Base-by-base conservation (phyloP, 768 basidiomycete species). In the Crepidotus variabilis region DNA sequence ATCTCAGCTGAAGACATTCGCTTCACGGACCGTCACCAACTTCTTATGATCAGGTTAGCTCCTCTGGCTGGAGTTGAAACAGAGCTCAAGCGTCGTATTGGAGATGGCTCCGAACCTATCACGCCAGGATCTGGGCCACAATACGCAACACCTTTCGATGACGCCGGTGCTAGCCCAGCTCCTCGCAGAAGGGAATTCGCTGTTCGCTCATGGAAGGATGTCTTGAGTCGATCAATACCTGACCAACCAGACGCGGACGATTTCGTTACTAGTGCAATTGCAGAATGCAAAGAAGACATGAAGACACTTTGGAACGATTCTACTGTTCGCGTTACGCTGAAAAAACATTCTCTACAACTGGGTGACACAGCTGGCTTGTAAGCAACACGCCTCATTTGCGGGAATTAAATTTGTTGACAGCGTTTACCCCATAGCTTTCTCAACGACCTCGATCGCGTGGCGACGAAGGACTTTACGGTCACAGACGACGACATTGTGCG, bases 401-500 rank as follows among this genome's bases (percentile, higher is more conserved):
- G 32, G 21, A 32, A 11, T 46, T 58, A 36, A 3, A 52, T n/a
- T 9, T 51, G 34, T 33, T 50, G 21, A 51, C 24, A 47, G 32
- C 56, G 22, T 20, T 16, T 52, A n/a, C 55, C n/a, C 20, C 55
- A 28, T 58, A 88, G 87, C 65, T 91, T 91, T 68, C 68, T 92
- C 60, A 78, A 86, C 61, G 82, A 88, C 57, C 66, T 90, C 13
- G 79, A 81, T 43, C 84, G 88, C 13, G 83, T 92, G 7, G 83
- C 87, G 1, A 70, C 71, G 21, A 76, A 76, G 4, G 74, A 80
- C 57, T 92, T 88, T 61, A 71, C 75, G 51, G 88, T 87, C 18
- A 81, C 80, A 1, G 88, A 91, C 64, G 82, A 86, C 50, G 89
- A 90, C 65, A 82, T 90, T 60, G 78, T 91, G 6, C 79, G 87